Percentiles rank a stretch among this genome's conserved stretches.
phyloP scores from a whole-genome alignment of 192 early-diverging fungal genomes.

The Coemansia furcata region DNA sequence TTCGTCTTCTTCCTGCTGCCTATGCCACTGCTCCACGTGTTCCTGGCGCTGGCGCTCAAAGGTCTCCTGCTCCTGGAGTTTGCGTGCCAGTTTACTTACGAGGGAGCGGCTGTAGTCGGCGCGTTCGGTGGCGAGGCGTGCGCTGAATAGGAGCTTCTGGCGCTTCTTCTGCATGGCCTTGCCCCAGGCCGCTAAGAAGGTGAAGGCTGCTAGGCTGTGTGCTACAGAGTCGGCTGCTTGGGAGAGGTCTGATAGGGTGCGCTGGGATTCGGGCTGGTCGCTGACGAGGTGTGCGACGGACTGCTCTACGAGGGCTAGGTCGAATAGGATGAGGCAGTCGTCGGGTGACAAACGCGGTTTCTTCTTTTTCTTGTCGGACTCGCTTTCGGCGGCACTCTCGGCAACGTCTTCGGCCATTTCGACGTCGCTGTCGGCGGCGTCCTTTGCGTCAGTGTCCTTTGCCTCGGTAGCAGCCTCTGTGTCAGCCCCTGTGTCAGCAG shows the following conservation, averaged over 20 bases:
- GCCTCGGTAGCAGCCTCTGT: neutral
- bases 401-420: neutral
- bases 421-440: neutral
- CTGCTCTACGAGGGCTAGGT: conserved; percentile 83
- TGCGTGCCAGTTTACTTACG: conserved; percentile 54
- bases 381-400: neutral
- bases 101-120: conserved; percentile 62
- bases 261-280: conserved; percentile 64
- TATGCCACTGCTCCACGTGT: conserved; percentile 54
- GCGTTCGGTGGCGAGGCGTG: conserved; percentile 62
- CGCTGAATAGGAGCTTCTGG: conserved; percentile 58
- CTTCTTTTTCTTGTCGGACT: neutral
- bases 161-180: conserved; percentile 42
- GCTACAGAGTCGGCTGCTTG: conserved; percentile 60
- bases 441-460: neutral
- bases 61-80: conserved; percentile 58
- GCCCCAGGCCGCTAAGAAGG: conserved; percentile 33
- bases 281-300: conserved; percentile 75
- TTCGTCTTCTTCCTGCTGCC: conserved; percentile 56
- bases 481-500: neutral
- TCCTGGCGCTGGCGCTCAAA: conserved; percentile 59
- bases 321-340: conserved; percentile 60
- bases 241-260: conserved; percentile 59
- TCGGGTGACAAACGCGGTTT: conserved; percentile 29
- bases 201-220: conserved; percentile 31